Evolutionary conservation across 2,329 filamentous ascomycete genomes (phyloP), one percentile per base, ranked within the genome.

Genomic region (Cladosporium halotolerans): DNA sequence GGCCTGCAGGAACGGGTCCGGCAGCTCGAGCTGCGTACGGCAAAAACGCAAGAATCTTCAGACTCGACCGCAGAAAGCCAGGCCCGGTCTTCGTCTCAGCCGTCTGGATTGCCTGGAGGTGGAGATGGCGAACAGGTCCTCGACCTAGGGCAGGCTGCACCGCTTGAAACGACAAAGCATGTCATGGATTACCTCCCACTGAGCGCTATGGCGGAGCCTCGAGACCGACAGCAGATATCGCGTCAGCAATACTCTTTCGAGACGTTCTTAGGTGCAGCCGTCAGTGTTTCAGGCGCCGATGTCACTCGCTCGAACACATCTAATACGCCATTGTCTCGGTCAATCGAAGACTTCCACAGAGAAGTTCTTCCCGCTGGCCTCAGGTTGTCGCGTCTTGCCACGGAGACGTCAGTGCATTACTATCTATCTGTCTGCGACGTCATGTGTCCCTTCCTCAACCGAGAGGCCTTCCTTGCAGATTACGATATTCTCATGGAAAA

Each of bases 211-310:
- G 46, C 46, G 8, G 46, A 49, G 14, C 11, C 14, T n/a, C 36
- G 36, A 11, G 46, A 49, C 38, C 19, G 46, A 33, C 46, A 49
- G 28, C 46, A 49, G 9, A 41, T 32, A 41, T 49, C 46, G n/a
- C 45, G 18, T 38, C 46, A 41, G 16, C 46, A 49, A 31, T 49
- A 49, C 14, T 49, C 46, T 2, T 49, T 49, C 34, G 28, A 49
- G 36, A 49, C 46, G 11, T 49, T 49, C 38, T 31, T 49, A n/a
- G 42, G 39, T 16, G 46, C 46, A 5, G 46, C 46, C 38, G 34
- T 28, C 23, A n/a, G 14, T 41, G 46, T 41, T 16, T 42, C 46
- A 6, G 46, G 46, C 13, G 16, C 46, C 3, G 46, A 49, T 23
- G 19, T 28, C 31, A 28, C 38, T 5, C 28, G 13, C 10, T 49